A percentile compares a stretch with the other conserved stretches of the same genome.
These are phyloP conservation scores for Rhizopus arrhizus DNA, from an alignment of 371 early-diverging fungal genomes.

Conservation along the genomic window DNA sequence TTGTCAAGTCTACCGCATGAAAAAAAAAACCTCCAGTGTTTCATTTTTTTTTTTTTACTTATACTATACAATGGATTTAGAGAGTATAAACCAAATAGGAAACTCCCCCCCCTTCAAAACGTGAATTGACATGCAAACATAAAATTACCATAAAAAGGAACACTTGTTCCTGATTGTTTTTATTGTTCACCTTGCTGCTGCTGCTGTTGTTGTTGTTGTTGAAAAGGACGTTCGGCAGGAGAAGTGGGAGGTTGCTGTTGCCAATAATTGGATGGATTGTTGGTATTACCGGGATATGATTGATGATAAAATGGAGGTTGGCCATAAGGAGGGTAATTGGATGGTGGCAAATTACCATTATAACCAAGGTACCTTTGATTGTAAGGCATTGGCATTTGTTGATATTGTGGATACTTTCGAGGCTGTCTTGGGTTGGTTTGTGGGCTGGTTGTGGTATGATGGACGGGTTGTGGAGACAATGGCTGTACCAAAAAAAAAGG, in stretches of 20 bases:
- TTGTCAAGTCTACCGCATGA: too few species aligned
- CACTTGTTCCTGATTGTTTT: too few species aligned
- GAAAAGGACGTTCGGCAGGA: too few species aligned
- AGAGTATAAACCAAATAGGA: too few species aligned
- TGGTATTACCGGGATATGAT: neutral
- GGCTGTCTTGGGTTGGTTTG: conserved; percentile 5
- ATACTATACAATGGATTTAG: too few species aligned
- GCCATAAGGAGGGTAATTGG: conserved; percentile 9
- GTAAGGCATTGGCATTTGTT: conserved; percentile 10
- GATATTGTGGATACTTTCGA: conserved; percentile 23
- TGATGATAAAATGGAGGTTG: conserved; percentile 4
- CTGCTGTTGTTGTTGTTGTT: too few species aligned
- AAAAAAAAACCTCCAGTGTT: too few species aligned
- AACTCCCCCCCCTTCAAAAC: too few species aligned
- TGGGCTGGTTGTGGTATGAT: neutral
- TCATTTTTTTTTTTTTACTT: too few species aligned
- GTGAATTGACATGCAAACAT: too few species aligned
- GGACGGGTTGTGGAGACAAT: neutral
- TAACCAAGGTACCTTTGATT: conserved; percentile 23
- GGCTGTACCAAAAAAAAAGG: neutral
- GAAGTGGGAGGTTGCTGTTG: neutral
- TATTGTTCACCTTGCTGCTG: too few species aligned
- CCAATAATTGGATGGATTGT: conserved; percentile 7
- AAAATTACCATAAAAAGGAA: too few species aligned
- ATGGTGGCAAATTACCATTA: conserved; percentile 14